A percentile compares a stretch with the other conserved stretches of the same genome.
Conservation (phyloP, 2,329 filamentous ascomycete genomes). For the Aspergillus persii region DNA sequence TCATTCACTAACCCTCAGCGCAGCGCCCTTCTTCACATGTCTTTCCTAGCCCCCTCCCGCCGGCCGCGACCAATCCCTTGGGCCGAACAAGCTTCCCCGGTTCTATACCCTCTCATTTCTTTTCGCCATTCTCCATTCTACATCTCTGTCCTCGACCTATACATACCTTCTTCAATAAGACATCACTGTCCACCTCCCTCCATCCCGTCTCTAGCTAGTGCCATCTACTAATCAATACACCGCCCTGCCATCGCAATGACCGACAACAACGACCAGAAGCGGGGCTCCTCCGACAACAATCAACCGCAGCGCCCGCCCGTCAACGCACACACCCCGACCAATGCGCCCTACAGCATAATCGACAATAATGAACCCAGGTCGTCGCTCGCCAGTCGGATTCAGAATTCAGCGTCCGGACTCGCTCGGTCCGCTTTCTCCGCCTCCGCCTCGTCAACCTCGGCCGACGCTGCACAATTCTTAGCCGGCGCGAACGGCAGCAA, state of each 20-base stretch:
- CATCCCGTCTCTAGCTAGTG: too few relatives aligned
- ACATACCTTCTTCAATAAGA: neutral
- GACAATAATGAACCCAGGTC: neutral
- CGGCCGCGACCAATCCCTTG: neutral
- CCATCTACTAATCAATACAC: neutral
- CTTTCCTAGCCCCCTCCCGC: neutral
- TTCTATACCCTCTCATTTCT: neutral
- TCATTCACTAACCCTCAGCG: neutral
- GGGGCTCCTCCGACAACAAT: conserved; percentile 15
- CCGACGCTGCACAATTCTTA: conserved; percentile 22
- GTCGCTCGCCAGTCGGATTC: conserved; percentile 28
- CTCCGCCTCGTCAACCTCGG: conserved; percentile 15
- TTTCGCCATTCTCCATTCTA: too few relatives aligned
- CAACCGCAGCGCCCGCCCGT: conserved; percentile 4
- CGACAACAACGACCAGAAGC: conserved; percentile 19
- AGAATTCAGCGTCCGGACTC: conserved; percentile 37
- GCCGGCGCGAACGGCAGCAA: conserved; percentile 23
- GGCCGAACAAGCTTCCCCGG: neutral
- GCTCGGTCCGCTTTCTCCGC: conserved; percentile 31
- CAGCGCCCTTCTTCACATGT: neutral
- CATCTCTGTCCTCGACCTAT: too few relatives aligned
- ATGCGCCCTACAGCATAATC: conserved; percentile 4
- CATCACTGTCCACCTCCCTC: too few relatives aligned
- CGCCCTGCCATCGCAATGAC: conserved; percentile 13
- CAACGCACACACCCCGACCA: conserved; percentile 9